Evolutionary conservation across 129 eudicot species (phyloP), one percentile per base, ranked within the genome.

Genomic region (Scalesia atractyloides): DNA sequence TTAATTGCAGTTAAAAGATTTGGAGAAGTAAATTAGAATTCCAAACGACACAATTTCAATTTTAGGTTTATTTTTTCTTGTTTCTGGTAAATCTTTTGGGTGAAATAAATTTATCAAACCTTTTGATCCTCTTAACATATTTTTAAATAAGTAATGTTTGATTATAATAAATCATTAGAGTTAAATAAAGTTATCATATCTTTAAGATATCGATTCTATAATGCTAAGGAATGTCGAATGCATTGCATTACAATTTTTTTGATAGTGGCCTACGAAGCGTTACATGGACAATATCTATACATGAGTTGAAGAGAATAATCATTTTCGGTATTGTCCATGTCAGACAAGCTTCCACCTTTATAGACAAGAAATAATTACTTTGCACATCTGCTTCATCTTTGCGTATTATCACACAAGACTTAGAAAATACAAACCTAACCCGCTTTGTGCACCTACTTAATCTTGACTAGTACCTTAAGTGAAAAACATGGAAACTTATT

Each of bases 1-100:
- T 69, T 17, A 64, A 47, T 58, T 15, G 19, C n/a, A 51, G 37
- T 60, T 24, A 16, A 49, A 49, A 62, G 46, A 64, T 36, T 52
- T 65, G 5, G 30, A 19, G 14, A 34, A 16, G 70, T 61, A 24
- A 14, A 46, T 49, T 63, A 60, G 5, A 61, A 10, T 48, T 5
- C 20, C 60, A 56, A 7, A 48, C 18, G 60, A 61, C 22, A 13
- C 18, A 34, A 48, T 6, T 73, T 34, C 34, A 64, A 49, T 12
- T 47, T 63, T 2, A 59, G 24, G 12, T 22, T 71, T 71, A 7
- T 0, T 18, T 49, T 62, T 48, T 34, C 19, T 48, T 4, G 13
- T 20, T 33, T 34, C 15, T 61, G 10, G 33, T 73, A 12, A 26
- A 72, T 46, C 19, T 57, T 64, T 18, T 15, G 65, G 1, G 19